phyloP scores from a whole-genome alignment of 1,284 basidiomycete species.

The Xerocomus minutiporus region DNA sequence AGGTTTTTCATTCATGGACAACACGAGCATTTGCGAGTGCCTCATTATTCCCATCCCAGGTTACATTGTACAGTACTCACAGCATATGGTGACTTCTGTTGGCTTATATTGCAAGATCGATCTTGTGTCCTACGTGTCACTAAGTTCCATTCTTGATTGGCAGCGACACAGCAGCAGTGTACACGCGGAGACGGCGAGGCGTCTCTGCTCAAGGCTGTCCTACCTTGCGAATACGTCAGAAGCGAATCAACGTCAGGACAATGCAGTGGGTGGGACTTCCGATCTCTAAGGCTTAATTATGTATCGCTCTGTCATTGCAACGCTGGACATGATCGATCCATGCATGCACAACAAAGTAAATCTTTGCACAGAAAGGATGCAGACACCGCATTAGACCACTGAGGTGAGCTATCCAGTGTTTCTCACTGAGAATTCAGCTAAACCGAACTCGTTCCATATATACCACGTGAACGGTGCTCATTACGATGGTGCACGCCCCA shows the following conservation, averaged over 20 bases:
- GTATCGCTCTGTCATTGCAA: conserved; percentile 6
- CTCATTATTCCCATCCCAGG: conserved; percentile 8
- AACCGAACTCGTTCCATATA: conserved; percentile 6
- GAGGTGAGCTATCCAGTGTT: conserved; percentile 5
- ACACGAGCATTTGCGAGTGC: conserved; percentile 8
- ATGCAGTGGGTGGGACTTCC: conserved; percentile 5
- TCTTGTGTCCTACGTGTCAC: not conserved
- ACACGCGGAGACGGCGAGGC: conserved; percentile 21
- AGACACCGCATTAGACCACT: conserved; percentile 4
- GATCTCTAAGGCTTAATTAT: conserved; percentile 5
- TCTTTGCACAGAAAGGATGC: conserved; percentile 8
- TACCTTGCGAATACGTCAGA: conserved; percentile 16
- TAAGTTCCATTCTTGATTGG: not conserved
- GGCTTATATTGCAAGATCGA: conserved; percentile 1
- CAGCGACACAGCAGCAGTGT: not conserved
- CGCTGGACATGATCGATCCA: not conserved
- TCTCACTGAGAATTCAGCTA: conserved; percentile 5
- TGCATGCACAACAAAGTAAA: conserved; percentile 1
- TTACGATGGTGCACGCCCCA: conserved; percentile 18
- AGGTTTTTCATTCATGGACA: conserved; percentile 18
- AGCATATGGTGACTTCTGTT: conserved; percentile 12
- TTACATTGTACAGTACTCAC: conserved; percentile 31
- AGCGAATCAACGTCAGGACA: not conserved
- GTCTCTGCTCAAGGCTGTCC: conserved; percentile 4
- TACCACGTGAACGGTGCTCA: conserved; percentile 15